Base-by-base conservation (phyloP, 805 yeast species). In the Candida loeiensis region DNA sequence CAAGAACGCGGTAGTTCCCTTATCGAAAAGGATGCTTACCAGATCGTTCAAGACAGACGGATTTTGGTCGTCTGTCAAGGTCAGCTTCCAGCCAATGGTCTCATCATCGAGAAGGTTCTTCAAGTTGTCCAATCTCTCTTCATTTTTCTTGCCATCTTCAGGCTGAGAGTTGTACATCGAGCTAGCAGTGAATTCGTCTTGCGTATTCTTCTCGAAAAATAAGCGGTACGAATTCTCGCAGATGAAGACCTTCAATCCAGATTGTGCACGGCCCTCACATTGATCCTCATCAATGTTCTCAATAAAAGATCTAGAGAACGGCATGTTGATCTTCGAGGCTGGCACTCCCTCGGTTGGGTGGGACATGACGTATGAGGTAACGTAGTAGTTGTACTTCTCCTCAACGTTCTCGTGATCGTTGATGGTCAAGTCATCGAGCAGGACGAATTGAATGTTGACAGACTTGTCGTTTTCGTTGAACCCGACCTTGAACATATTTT, bases 301-400 rank as follows among this genome's bases (percentile, higher is more conserved):
- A 34, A 80, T 63, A 39, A 70, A 73, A 4, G 76, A 58, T 50
- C 79, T 82, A 48, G 86, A 66, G 61, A 91, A 85, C 18, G 98
- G 98, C 61, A 87, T 71, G 46, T 76, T 75, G 40, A 93, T 75
- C 49, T 79, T 80, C 31, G 84, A 80, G 14, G 86, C 78, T 13
- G 88, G 81, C 13, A 93, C 84, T 21, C 98, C 98, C 61, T 93
- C 99, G 2, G 99, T 93, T 27, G 99, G 98, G 54, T 88, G 95
- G 3, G 95, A 84, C 85, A 93, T 84, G 31, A 90, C 77, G 60
- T 85, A 93, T 31, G 95, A 85, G 0, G 98, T 91, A 37, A 93
- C 75, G 57, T 93, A 93, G 66, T 93, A 91, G 58, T 88, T 90
- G 85, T 96, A 93, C 53, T 77, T 78, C 48, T 87, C 95, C 51